These are phyloP conservation scores for Naganishia antarctica DNA, from an alignment of 768 basidiomycete genomes.

Conservation along the genomic window DNA sequence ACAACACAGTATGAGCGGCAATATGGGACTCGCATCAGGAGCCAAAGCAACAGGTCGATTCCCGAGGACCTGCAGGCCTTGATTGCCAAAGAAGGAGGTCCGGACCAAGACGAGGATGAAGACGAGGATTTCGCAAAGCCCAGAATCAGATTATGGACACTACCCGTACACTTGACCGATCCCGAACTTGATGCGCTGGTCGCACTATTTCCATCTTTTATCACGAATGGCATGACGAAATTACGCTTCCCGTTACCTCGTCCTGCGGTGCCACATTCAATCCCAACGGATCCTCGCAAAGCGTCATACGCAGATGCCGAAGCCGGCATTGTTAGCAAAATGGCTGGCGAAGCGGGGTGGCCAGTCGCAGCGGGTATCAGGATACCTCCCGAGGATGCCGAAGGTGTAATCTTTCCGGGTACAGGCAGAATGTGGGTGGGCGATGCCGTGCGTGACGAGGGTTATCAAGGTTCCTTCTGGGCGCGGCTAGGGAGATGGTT, in stretches of 20 bases:
- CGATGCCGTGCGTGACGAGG: conserved; percentile 57
- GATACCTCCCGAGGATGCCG: conserved; percentile 21
- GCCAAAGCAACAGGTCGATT: conserved; percentile 4
- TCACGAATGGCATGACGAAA: conserved; percentile 52
- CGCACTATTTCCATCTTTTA: conserved; percentile 70
- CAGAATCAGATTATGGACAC: conserved; percentile 68
- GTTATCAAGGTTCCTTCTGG: conserved; percentile 77
- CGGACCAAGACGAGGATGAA: conserved; percentile 41
- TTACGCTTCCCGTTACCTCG: conserved; percentile 57
- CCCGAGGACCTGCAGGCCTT: conserved; percentile 13
- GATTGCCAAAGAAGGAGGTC: conserved; percentile 39
- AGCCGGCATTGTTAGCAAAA: background rate
- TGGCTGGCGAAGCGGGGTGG: conserved; percentile 22
- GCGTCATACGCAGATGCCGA: conserved; percentile 1
- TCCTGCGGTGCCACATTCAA: background rate
- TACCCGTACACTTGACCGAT: conserved; percentile 67
- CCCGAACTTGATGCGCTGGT: conserved; percentile 65
- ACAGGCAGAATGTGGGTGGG: conserved; percentile 65
- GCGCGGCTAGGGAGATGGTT: conserved; percentile 73
- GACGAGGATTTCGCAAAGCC: conserved; percentile 39
- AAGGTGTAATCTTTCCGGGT: conserved; percentile 32
- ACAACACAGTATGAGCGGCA: background rate
- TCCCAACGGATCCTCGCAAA: background rate
- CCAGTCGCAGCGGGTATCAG: conserved; percentile 5
- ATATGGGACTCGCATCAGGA: conserved; percentile 29